Conservation (phyloP, 192 early-diverging fungal species). For the Mortierella alpina region DNA sequence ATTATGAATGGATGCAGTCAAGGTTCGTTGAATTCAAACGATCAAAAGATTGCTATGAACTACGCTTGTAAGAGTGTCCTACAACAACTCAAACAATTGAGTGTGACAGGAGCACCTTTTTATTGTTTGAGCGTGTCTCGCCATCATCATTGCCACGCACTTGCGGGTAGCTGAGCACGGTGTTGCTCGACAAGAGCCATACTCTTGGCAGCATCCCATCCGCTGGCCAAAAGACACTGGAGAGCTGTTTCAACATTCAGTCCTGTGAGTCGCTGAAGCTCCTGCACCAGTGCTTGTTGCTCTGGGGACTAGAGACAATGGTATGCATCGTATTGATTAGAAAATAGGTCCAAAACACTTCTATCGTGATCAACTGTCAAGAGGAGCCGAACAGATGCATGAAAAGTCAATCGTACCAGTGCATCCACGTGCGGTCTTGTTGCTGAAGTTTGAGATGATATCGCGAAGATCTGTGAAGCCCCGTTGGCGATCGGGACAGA, state of each 20-base stretch:
- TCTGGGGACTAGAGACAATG: conserved; percentile 24
- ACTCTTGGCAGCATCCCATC: conserved; percentile 36
- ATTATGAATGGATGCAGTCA: neutral
- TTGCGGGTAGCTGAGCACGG: conserved; percentile 13
- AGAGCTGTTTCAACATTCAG: conserved; percentile 40
- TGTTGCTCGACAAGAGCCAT: conserved; percentile 24
- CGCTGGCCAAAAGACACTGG: conserved; percentile 35
- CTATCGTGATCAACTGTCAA: neutral
- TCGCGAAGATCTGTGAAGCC: neutral
- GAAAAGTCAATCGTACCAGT: too few relatives aligned
- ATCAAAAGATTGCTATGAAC: neutral
- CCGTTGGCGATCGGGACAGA: neutral
- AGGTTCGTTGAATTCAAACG: neutral
- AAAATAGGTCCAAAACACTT: neutral
- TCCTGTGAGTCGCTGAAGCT: conserved; percentile 35
- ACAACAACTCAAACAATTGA: too few relatives aligned
- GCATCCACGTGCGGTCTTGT: too few relatives aligned
- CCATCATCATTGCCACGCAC: conserved; percentile 11
- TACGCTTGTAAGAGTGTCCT: too few relatives aligned
- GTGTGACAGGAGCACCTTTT: too few relatives aligned
- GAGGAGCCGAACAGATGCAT: too few relatives aligned
- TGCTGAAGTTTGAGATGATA: neutral
- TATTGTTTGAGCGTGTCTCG: too few relatives aligned
- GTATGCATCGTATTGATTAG: neutral
- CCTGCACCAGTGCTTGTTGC: conserved; percentile 40